Base-by-base conservation (phyloP, 371 early-diverging fungal genomes). In the Thermomucor indicae-seudaticae region DNA sequence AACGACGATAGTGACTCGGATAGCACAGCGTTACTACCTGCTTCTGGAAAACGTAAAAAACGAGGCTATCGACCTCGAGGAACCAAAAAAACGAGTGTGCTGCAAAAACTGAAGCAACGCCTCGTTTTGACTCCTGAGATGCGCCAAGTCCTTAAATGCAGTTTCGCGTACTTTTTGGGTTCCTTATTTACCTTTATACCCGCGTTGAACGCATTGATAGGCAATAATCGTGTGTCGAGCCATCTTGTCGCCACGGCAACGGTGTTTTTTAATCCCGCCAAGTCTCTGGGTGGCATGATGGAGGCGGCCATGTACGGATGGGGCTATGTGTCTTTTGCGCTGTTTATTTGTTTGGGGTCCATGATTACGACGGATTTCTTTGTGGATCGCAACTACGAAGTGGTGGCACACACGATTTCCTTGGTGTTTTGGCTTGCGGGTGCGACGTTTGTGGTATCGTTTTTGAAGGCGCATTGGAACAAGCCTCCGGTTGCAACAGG, bases 201-300 rank as follows among this genome's bases (percentile, higher is more conserved):
- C 8, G 38, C 51, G 4, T 59, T 84, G 16, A 72, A 70, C 44
- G 70, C 69, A 6, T 27, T 63, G 25, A 68, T 79, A 43, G 78
- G 82, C 7, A 51, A 64, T 19, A 72, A 72, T 45, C 62, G 60
- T 28, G 51, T 58, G 12, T 79, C 80, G 11, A 77, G 78, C 8
- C 85, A 86, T 62, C 49, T 87, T 30, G 83, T 82, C 1, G 85
- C 85, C 1, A 73, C 80, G 0, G 75, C 82, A 0, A 79, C 79
- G 0, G 80, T 87, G 4, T 87, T 87, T 53, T 83, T 85, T 39
- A 82, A 85, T 52, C 87, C 87, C 0, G 84, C 84, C 1, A 82
- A 80, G 55, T 59, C 84, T 4, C 41, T 82, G 4, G 87, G 87
- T 31, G 79, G 80, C 3, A 83, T 87, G 76, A 71, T 84, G 0